These are phyloP conservation scores for Plantago lanceolata DNA, from an alignment of 305 asterid genomes.

Conservation along the genomic window DNA sequence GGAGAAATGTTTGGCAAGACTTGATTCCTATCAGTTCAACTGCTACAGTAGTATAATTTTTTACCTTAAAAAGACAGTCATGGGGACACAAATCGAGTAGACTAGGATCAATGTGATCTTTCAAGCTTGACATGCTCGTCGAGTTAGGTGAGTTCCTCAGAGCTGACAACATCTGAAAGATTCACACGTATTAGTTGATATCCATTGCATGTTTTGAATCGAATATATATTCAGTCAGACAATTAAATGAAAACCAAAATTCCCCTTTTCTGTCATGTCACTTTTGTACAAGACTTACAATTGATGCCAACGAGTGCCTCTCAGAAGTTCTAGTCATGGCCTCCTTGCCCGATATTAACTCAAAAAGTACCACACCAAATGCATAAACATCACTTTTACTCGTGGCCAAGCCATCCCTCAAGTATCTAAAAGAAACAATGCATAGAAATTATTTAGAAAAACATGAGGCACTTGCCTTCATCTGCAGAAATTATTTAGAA, in stretches of 20 bases:
- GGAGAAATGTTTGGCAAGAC: background rate
- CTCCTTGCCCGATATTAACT: conserved; percentile 87
- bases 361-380: conserved; percentile 85
- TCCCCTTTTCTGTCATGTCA: background rate
- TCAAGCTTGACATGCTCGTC: conserved; percentile 71
- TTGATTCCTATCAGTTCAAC: no score
- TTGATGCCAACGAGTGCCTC: conserved; percentile 79
- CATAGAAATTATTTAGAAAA: conserved; percentile 21
- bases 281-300: conserved; percentile 46
- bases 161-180: conserved; percentile 86
- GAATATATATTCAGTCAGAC: background rate
- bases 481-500: background rate
- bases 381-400: conserved; percentile 90
- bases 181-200: conserved; percentile 22
- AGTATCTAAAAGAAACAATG: conserved; percentile 48
- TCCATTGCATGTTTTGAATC: background rate
- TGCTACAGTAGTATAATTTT: background rate
- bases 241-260: background rate
- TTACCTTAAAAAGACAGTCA: conserved; percentile 90
- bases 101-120: conserved; percentile 74
- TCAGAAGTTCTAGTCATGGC: conserved; percentile 79
- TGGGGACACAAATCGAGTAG: conserved; percentile 82
- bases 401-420: conserved; percentile 86
- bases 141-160: conserved; percentile 73
- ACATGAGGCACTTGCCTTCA: background rate